Percentiles rank a stretch among this genome's conserved stretches.
Conservation (phyloP, 495 filamentous ascomycete genomes). For the Aspergillus ellipticus region DNA sequence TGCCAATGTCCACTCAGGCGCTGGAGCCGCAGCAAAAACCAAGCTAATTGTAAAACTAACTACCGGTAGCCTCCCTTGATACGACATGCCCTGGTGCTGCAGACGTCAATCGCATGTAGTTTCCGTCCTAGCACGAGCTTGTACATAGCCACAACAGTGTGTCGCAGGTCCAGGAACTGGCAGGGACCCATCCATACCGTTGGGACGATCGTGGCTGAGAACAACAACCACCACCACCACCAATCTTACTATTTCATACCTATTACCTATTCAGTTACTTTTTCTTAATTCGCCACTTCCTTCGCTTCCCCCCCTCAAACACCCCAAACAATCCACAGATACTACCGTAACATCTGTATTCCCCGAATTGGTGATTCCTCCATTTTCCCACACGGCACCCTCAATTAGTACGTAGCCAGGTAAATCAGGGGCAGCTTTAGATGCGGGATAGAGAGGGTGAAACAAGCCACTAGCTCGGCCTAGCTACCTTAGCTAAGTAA, state of each 20-base stretch:
- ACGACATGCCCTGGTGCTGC: not conserved
- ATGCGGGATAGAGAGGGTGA: not conserved
- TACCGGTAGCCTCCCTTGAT: too few species aligned
- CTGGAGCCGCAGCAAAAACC: too few species aligned
- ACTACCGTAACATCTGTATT: too few species aligned
- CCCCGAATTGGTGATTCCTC: too few species aligned
- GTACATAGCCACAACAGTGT: too few species aligned
- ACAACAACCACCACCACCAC: not conserved
- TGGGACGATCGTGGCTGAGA: not conserved
- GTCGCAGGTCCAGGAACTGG: too few species aligned
- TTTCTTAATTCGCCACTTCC: too few species aligned
- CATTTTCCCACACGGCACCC: too few species aligned
- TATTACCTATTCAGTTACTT: not conserved
- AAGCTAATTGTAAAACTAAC: too few species aligned
- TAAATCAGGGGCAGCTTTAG: not conserved
- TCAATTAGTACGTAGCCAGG: not conserved
- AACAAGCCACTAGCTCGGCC: not conserved
- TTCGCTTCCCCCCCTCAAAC: too few species aligned
- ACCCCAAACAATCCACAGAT: too few species aligned
- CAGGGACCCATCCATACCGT: not conserved
- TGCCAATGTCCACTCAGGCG: too few species aligned
- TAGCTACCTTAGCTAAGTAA: not conserved
- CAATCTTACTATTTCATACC: not conserved
- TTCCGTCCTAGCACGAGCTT: not conserved
- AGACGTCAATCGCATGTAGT: not conserved